Conservation (phyloP, 2,329 filamentous ascomycete genomes). For the Aspergillus brunneoviolaceus region DNA sequence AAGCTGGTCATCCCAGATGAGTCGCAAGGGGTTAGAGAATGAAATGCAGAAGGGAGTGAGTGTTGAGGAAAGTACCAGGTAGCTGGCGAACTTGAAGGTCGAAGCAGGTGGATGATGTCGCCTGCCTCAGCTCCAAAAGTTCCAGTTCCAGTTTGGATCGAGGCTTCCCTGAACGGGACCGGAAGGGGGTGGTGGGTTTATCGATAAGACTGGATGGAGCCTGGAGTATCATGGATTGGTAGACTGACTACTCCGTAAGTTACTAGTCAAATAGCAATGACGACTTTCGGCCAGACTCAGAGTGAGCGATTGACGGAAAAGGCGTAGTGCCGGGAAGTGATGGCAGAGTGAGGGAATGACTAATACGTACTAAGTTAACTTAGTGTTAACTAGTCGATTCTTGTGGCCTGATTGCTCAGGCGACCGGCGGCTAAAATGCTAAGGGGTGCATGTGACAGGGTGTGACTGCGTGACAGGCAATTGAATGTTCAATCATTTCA, state of each 20-base stretch:
- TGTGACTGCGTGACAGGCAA: slow-evolving; percentile 16
- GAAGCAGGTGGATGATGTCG: slow-evolving; percentile 7
- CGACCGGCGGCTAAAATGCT: background rate
- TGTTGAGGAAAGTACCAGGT: background rate
- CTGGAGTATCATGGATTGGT: too few species aligned
- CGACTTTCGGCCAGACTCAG: background rate
- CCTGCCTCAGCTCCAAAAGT: background rate
- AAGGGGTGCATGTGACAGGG: slow-evolving; percentile 16
- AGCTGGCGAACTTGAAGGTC: background rate
- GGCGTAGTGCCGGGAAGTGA: background rate
- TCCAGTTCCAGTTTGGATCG: background rate
- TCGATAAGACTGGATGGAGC: slow-evolving; percentile 23
- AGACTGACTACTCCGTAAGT: too few species aligned
- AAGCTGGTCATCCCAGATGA: background rate
- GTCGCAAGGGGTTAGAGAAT: background rate
- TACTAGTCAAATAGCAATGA: background rate
- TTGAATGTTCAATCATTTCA: too few species aligned
- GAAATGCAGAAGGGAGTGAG: background rate
- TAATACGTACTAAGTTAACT: background rate
- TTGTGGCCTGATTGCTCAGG: background rate
- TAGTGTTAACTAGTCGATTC: background rate
- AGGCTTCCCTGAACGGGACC: slow-evolving; percentile 2
- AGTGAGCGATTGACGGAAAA: background rate
- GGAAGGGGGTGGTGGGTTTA: slow-evolving; percentile 17
- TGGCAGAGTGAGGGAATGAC: background rate